Evolutionary conservation across 768 basidiomycete genomes (phyloP), one percentile per base, ranked within the genome.

Genomic region (Mycena belliarum): DNA sequence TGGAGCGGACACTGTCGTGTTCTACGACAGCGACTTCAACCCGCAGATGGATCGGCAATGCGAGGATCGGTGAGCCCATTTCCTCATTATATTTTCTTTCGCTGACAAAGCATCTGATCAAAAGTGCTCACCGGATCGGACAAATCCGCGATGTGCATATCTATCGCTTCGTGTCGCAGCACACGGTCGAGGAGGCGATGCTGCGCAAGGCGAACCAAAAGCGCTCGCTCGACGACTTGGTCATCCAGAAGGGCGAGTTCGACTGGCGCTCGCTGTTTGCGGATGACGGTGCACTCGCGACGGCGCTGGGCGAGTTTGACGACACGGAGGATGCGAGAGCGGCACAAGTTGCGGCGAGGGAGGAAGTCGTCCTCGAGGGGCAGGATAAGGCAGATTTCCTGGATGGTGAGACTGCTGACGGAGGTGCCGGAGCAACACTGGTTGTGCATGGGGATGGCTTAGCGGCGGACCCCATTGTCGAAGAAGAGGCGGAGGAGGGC

Each of bases 41-140:
- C 95, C 95, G 1, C 95, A 97, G 70, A 97, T 96, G 91, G 96
- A 99, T 70, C 79, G 90, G 43, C 96, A 99, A 69, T 98, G 97
- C 65, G 93, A 95, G 73, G 96, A 98, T 72, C 81, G 89, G 87
- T 88, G 68, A 60, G 40, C 33, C 33, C 23, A n/a, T 4, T 41
- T 35, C 25, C 16, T 18, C 37, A n/a, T 3, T 9, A 15, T 16
- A 4, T 28, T n/a, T 26, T 41, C 35, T 42, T 33, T 41, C 32
- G 24, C 28, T 55, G 26, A 57, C 53, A 10, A 48, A 43, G 23
- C 42, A 28, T 37, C 8, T 60, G n/a, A n/a, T n/a, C n/a, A n/a
- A n/a, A n/a, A 92, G 95, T 45, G 96, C 95, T 0, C 96, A 99
- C 70, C 91, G 96, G n/a, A 98, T 99, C 61, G 96, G 96, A 10